Conservation (phyloP, 169 alveolate genomes). For the Cryptosporidium parvum region DNA sequence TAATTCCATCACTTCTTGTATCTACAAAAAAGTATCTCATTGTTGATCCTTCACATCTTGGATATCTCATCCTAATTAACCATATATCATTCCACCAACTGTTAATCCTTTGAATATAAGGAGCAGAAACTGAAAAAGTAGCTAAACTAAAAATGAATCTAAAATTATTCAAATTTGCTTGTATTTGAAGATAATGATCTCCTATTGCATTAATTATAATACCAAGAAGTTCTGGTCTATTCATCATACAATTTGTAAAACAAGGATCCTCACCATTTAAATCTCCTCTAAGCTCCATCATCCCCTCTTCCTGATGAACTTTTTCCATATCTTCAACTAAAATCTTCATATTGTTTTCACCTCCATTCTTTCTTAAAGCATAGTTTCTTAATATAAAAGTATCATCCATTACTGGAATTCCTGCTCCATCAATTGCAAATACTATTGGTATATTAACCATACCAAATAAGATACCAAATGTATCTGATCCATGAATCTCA, state of each 20-base stretch:
- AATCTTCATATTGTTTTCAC: background rate
- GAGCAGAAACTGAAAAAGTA: conserved; percentile 46
- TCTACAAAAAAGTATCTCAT: conserved; percentile 71
- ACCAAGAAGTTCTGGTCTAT: conserved; percentile 20
- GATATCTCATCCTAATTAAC: conserved; percentile 60
- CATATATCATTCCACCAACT: conserved; percentile 75
- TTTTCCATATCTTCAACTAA: background rate
- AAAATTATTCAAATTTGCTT: conserved; percentile 24
- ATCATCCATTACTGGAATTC: conserved; percentile 64
- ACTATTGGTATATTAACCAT: conserved; percentile 41
- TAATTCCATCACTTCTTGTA: conserved; percentile 19
- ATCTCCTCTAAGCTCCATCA: background rate
- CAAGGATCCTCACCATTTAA: conserved; percentile 22
- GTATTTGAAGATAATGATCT: conserved; percentile 16
- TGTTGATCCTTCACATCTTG: conserved; percentile 54
- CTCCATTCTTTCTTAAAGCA: conserved; percentile 5
- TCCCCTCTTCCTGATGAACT: background rate
- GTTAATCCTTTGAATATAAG: conserved; percentile 32
- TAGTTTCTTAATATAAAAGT: conserved; percentile 33
- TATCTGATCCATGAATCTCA: background rate
- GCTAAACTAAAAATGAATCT: conserved; percentile 72
- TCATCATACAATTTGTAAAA: conserved; percentile 26
- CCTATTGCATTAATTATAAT: conserved; percentile 35
- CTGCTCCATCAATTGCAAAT: conserved; percentile 70
- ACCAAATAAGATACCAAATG: conserved; percentile 38